phyloP scores from a whole-genome alignment of 371 early-diverging fungal genomes.

The Mucor sp. region DNA sequence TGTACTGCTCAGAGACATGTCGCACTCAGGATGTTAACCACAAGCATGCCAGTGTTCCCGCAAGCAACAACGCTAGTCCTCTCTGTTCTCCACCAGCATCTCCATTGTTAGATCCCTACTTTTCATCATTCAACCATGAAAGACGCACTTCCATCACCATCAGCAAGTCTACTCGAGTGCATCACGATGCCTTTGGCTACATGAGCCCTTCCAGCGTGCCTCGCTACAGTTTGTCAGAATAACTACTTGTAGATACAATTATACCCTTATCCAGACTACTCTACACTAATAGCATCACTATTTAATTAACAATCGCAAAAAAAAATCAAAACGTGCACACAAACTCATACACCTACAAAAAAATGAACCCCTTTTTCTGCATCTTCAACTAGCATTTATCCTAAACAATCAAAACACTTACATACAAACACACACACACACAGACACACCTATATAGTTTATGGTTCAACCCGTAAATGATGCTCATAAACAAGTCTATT shows the following conservation, averaged over 20 bases:
- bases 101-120: constrained; percentile 28
- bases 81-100: constrained; percentile 24
- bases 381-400: constrained; percentile 8
- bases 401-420: neutral
- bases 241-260: neutral
- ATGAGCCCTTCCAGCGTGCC: constrained; percentile 14
- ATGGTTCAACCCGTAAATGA: constrained; percentile 1
- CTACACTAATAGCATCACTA: neutral
- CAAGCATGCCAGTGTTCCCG: constrained; percentile 7
- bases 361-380: neutral
- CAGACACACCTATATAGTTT: neutral
- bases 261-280: neutral
- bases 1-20: constrained; percentile 34
- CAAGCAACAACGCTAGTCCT: neutral
- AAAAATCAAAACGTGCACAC: neutral
- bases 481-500: neutral
- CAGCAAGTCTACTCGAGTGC: constrained; percentile 6
- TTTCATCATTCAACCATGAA: constrained; percentile 26
- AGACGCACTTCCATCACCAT: constrained; percentile 26
- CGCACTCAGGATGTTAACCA: constrained; percentile 22
- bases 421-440: neutral
- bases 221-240: constrained; percentile 8
- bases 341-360: neutral
- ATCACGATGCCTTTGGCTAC: constrained; percentile 3
- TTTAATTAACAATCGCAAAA: neutral